Conservation (phyloP, 2,329 filamentous ascomycete genomes). For the Incumbomyces delicatus region DNA sequence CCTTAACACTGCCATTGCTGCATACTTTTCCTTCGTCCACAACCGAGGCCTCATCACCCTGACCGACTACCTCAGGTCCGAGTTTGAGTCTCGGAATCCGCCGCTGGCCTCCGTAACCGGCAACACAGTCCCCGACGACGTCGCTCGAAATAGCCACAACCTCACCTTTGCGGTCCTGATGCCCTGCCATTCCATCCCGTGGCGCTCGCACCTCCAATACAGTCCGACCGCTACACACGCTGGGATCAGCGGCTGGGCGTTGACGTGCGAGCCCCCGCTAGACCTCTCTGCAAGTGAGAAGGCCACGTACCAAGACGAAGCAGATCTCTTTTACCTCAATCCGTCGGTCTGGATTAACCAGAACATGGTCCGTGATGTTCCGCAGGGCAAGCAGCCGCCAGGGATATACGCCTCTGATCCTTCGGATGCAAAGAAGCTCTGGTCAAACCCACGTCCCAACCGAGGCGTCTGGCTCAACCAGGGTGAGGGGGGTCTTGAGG, state of each 20-base stretch:
- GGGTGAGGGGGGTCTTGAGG: background rate
- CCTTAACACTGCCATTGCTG: slow-evolving; percentile 60
- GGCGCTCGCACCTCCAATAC: slow-evolving; percentile 78
- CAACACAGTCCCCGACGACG: slow-evolving; percentile 2
- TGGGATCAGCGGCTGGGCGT: slow-evolving; percentile 65
- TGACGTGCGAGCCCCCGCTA: slow-evolving; percentile 84
- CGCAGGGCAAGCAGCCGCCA: slow-evolving; percentile 6
- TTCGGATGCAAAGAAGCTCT: background rate
- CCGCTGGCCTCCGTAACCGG: slow-evolving; percentile 22
- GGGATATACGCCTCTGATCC: slow-evolving; percentile 5
- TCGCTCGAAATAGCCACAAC: slow-evolving; percentile 4
- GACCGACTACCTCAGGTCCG: slow-evolving; percentile 61
- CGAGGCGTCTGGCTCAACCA: slow-evolving; percentile 23
- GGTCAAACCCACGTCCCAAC: slow-evolving; percentile 27
- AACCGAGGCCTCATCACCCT: slow-evolving; percentile 71
- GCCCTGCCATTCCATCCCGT: slow-evolving; percentile 93
- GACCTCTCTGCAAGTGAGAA: slow-evolving; percentile 53
- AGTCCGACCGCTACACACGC: slow-evolving; percentile 28
- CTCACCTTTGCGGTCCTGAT: slow-evolving; percentile 69
- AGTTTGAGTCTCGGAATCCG: slow-evolving; percentile 55
- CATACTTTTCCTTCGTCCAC: slow-evolving; percentile 67
- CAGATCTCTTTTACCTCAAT: slow-evolving; percentile 74
- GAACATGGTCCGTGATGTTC: slow-evolving; percentile 37
- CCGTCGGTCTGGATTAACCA: slow-evolving; percentile 47
- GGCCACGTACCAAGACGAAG: slow-evolving; percentile 69